A percentile compares a stretch with the other conserved stretches of the same genome.
These are phyloP conservation scores for Colletotrichum destructivum DNA, from an alignment of 2,329 filamentous ascomycete species.

Conservation along the genomic window DNA sequence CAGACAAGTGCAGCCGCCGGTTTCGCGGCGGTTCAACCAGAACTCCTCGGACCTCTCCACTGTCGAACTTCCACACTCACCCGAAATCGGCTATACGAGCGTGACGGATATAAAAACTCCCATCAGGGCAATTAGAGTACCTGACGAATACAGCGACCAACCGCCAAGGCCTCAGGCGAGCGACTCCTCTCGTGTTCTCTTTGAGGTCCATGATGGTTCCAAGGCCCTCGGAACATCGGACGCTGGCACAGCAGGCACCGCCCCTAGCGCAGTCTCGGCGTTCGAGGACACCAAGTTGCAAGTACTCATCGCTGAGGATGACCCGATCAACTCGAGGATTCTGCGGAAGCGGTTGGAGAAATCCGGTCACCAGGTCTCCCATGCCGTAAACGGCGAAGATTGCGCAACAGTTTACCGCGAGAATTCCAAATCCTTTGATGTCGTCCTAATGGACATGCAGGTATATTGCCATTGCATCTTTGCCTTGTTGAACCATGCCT, in stretches of 20 bases:
- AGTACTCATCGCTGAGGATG: slow-evolving; percentile 88
- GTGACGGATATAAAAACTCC: slow-evolving; percentile 62
- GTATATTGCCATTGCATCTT: slow-evolving; percentile 62
- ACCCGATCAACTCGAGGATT: slow-evolving; percentile 88
- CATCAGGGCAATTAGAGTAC: slow-evolving; percentile 63
- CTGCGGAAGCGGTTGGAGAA: slow-evolving; percentile 86
- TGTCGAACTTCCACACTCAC: slow-evolving; percentile 44
- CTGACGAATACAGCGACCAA: slow-evolving; percentile 61
- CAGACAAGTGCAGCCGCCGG: neutral
- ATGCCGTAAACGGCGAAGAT: slow-evolving; percentile 88
- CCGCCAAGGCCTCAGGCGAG: slow-evolving; percentile 50
- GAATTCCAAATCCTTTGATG: slow-evolving; percentile 76
- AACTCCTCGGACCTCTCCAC: slow-evolving; percentile 35
- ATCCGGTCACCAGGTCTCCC: slow-evolving; percentile 77
- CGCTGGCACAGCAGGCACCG: slow-evolving; percentile 14
- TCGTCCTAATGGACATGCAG: slow-evolving; percentile 94
- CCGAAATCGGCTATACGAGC: slow-evolving; percentile 53
- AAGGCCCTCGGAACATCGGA: slow-evolving; percentile 27
- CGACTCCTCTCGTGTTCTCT: slow-evolving; percentile 55
- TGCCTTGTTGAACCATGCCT: neutral
- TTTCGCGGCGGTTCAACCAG: slow-evolving; percentile 34
- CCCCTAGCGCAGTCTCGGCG: slow-evolving; percentile 26
- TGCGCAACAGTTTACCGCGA: slow-evolving; percentile 81
- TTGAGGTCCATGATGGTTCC: slow-evolving; percentile 52
- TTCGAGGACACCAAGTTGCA: slow-evolving; percentile 63